Conservation (phyloP, 2,329 filamentous ascomycete species). For the Erysiphe pisi region DNA sequence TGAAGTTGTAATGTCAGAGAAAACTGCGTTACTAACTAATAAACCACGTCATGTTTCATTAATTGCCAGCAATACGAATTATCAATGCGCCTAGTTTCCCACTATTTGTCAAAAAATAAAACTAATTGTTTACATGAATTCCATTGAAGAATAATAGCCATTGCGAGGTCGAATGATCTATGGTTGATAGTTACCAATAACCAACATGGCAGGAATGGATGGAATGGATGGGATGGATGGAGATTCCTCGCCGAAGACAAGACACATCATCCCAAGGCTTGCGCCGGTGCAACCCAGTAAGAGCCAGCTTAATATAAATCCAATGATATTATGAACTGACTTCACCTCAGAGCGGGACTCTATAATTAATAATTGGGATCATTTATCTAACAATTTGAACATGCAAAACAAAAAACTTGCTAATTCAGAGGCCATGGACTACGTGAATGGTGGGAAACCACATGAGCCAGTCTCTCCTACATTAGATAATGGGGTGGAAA, state of each 20-base stretch:
- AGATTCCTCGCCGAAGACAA: not conserved
- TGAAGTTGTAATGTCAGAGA: not conserved
- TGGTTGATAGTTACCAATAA: not conserved
- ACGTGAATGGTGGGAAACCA: conserved; percentile 36
- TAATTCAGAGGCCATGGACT: conserved; percentile 34
- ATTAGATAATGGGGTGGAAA: not conserved
- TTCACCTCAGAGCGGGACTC: not conserved
- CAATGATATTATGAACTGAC: not conserved
- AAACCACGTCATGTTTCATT: not conserved
- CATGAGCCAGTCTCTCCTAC: conserved; percentile 31
- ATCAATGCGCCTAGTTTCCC: too few species aligned
- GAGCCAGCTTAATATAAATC: not conserved
- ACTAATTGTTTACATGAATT: too few species aligned
- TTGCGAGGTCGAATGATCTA: not conserved
- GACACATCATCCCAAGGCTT: not conserved
- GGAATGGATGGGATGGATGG: not conserved
- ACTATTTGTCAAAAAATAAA: too few species aligned
- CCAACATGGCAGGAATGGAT: not conserved
- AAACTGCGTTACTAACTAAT: not conserved
- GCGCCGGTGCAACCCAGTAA: not conserved
- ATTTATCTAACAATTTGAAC: not conserved
- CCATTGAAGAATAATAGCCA: too few species aligned
- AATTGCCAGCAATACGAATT: too few species aligned
- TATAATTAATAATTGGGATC: not conserved
- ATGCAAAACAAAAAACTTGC: not conserved